A percentile compares a stretch with the other conserved stretches of the same genome.
These are phyloP conservation scores for Ophiocordyceps camponoti-saundersi DNA, from an alignment of 2,329 filamentous ascomycete species.

Conservation along the genomic window DNA sequence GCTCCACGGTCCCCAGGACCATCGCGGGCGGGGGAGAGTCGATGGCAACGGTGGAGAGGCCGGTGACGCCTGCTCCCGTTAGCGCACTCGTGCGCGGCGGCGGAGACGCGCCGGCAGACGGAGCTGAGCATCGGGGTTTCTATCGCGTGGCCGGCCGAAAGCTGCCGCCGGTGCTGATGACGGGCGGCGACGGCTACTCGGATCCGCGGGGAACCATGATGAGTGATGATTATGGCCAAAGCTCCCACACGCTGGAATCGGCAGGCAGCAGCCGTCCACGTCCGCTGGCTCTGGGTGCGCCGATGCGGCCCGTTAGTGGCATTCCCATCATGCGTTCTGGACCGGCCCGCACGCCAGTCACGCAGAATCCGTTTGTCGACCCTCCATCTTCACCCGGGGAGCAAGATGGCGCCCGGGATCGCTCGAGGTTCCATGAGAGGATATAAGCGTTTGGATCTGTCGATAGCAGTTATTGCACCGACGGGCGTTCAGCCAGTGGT, in stretches of 20 bases:
- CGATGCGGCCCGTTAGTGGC: constrained; percentile 44
- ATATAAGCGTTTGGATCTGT: constrained; percentile 11
- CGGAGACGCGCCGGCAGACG: constrained; percentile 6
- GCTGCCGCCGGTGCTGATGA: constrained; percentile 42
- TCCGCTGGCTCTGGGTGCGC: constrained; percentile 34
- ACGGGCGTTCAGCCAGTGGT: neutral
- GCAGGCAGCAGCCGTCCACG: constrained; percentile 12
- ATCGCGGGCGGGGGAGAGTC: constrained; percentile 4
- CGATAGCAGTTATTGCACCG: neutral
- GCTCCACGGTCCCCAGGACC: constrained; percentile 5
- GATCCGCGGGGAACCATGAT: constrained; percentile 27
- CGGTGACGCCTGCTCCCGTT: constrained; percentile 30
- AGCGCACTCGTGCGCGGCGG: constrained; percentile 26
- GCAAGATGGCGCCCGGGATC: constrained; percentile 14
- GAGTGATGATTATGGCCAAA: constrained; percentile 34
- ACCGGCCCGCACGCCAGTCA: constrained; percentile 46
- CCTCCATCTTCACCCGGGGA: constrained; percentile 11
- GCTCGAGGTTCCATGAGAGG: constrained; percentile 23
- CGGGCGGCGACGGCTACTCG: constrained; percentile 46
- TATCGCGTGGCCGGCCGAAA: constrained; percentile 49
- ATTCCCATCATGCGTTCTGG: constrained; percentile 45
- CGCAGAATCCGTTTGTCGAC: constrained; percentile 30
- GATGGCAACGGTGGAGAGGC: constrained; percentile 26
- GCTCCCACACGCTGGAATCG: constrained; percentile 29
- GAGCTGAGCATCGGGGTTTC: constrained; percentile 37